Percentiles rank a stretch among this genome's conserved stretches.
Conservation (phyloP, 2,329 filamentous ascomycete species). For the Torrubiella hemipterigena region DNA sequence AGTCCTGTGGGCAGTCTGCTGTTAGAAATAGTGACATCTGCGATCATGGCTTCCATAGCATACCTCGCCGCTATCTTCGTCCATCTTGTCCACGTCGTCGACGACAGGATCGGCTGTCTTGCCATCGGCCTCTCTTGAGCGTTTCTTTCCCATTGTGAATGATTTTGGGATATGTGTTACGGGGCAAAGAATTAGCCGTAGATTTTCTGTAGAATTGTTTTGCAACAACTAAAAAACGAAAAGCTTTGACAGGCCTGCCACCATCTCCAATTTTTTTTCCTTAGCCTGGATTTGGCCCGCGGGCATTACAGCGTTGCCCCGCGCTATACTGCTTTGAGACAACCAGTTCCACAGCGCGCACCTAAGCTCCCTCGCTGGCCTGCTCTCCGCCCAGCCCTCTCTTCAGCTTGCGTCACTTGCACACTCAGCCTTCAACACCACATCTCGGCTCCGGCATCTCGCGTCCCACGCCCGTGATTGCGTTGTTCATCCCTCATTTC, state of each 20-base stretch:
- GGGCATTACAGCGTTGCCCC: constrained; percentile 23
- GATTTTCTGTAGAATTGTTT: not conserved
- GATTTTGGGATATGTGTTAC: not conserved
- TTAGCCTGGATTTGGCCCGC: constrained; percentile 6
- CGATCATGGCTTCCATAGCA: constrained; percentile 8
- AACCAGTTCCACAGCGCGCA: no score
- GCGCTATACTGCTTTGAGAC: constrained; percentile 23
- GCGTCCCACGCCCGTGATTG: no score
- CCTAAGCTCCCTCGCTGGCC: not conserved
- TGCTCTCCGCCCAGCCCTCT: not conserved
- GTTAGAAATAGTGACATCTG: no score
- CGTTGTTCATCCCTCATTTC: no score
- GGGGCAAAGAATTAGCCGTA: constrained; percentile 4
- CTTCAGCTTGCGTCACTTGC: no score
- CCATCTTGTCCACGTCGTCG: constrained; percentile 35
- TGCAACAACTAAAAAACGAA: no score
- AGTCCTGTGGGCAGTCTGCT: constrained; percentile 46
- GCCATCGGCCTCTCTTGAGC: constrained; percentile 33
- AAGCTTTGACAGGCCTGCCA: not conserved
- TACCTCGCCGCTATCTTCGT: constrained; percentile 40
- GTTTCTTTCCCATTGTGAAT: constrained; percentile 35
- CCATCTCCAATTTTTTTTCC: constrained; percentile 4
- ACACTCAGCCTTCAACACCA: no score
- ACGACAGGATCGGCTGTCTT: constrained; percentile 26
- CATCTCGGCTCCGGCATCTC: not conserved